These are phyloP conservation scores for Akanthomyces uredinophilus DNA, from an alignment of 2,329 filamentous ascomycete species.

Conservation along the genomic window DNA sequence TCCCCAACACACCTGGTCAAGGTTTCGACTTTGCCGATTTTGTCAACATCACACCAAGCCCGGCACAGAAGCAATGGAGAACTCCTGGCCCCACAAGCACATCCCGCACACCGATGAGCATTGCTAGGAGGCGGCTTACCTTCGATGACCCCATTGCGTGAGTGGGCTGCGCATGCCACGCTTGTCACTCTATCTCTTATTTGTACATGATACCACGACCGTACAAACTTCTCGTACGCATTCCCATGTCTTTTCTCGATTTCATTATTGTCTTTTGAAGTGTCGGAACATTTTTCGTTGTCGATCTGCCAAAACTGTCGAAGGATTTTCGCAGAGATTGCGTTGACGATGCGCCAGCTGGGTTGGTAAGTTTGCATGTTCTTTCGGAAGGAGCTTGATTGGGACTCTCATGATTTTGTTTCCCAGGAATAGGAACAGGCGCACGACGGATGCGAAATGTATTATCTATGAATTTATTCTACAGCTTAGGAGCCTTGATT, in stretches of 20 bases:
- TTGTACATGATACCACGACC: constrained; percentile 32
- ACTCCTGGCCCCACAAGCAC: constrained; percentile 59
- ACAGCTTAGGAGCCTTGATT: not conserved
- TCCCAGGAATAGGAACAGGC: not conserved
- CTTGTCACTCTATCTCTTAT: constrained; percentile 13
- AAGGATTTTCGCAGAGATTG: not conserved
- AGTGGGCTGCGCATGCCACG: not conserved
- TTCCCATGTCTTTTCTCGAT: not conserved
- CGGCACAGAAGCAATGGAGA: constrained; percentile 84
- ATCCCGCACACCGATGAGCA: constrained; percentile 54
- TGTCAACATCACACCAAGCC: constrained; percentile 94
- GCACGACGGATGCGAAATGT: constrained; percentile 2
- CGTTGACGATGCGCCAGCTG: not conserved
- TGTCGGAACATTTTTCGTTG: not conserved
- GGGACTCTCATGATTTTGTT: not conserved
- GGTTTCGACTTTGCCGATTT: constrained; percentile 93
- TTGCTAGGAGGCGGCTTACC: constrained; percentile 70
- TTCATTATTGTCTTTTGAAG: not conserved
- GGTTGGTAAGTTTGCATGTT: constrained; percentile 10
- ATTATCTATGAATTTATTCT: not conserved
- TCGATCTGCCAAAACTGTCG: not conserved
- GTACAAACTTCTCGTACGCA: constrained; percentile 21
- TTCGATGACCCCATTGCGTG: constrained; percentile 69
- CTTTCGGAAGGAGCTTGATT: not conserved
- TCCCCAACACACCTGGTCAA: constrained; percentile 74